Evolutionary conservation across 2,329 filamentous ascomycete genomes (phyloP).

Genomic region (Neonectria hederae): DNA sequence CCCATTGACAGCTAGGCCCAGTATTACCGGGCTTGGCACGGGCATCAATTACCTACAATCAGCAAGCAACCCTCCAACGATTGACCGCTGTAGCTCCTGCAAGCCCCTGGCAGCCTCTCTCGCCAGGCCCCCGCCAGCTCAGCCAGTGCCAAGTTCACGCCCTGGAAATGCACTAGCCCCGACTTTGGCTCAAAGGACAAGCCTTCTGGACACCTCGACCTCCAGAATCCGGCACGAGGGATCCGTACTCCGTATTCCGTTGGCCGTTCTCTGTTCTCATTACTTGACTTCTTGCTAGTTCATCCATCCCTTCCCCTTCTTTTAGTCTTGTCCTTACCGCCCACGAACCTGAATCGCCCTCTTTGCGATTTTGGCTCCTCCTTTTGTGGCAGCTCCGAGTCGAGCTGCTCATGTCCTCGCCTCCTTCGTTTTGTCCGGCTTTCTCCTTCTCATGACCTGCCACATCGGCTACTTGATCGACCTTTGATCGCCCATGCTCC

Average conservation of each 20-base stretch:
- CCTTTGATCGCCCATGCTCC: constrained; percentile 33
- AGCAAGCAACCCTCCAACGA: neutral
- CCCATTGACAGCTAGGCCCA: constrained; percentile 3
- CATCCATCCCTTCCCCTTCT: constrained; percentile 8
- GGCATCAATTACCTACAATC: constrained; percentile 6
- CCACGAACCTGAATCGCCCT: constrained; percentile 13
- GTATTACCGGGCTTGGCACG: constrained; percentile 12
- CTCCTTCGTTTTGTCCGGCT: constrained; percentile 24
- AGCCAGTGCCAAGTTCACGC: neutral
- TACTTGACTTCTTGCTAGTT: constrained; percentile 1
- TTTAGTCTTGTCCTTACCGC: constrained; percentile 13
- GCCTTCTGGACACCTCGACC: constrained; percentile 40
- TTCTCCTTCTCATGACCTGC: constrained; percentile 36
- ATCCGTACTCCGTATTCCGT: constrained; percentile 17
- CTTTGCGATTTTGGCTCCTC: constrained; percentile 1
- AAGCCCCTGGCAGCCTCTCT: constrained; percentile 43
- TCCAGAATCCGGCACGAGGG: constrained; percentile 22
- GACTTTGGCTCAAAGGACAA: constrained; percentile 30
- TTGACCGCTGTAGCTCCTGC: constrained; percentile 31
- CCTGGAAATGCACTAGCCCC: constrained; percentile 40
- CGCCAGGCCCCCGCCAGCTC: constrained; percentile 19
- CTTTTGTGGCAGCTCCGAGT: constrained; percentile 4
- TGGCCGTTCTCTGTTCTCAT: constrained; percentile 13
- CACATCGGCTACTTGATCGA: constrained; percentile 32
- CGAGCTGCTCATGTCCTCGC: constrained; percentile 26